Percentiles rank a stretch among this genome's conserved stretches.
These are phyloP conservation scores for Russula foetens DNA, from an alignment of 768 basidiomycete species.

Conservation along the genomic window DNA sequence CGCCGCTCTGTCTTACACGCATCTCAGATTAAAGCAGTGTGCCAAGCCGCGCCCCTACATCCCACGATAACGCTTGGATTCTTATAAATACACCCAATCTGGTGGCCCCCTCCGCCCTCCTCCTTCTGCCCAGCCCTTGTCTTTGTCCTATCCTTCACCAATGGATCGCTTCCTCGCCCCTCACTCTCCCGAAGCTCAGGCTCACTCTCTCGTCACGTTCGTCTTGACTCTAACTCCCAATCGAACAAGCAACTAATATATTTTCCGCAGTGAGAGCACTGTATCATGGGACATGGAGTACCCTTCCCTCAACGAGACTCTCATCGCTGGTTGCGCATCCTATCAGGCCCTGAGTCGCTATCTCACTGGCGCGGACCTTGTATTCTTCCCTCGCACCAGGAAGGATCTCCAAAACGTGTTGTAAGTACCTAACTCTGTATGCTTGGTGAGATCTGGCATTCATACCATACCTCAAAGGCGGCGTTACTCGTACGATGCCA, in stretches of 20 bases:
- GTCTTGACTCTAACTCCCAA: conserved; percentile 21
- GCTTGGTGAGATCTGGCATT: neutral
- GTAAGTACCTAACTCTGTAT: conserved; percentile 34
- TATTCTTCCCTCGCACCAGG: conserved; percentile 57
- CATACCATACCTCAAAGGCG: conserved; percentile 35
- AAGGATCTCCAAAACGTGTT: conserved; percentile 63
- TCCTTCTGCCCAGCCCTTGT: neutral
- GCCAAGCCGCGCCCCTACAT: neutral
- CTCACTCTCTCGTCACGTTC: conserved; percentile 61
- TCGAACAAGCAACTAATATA: conserved; percentile 11
- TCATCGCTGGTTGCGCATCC: conserved; percentile 71
- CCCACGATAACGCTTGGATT: neutral
- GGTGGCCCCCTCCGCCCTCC: neutral
- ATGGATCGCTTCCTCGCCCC: conserved; percentile 74
- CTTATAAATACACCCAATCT: conserved; percentile 4
- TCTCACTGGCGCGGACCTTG: conserved; percentile 60
- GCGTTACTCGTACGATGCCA: conserved; percentile 70
- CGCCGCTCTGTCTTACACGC: neutral
- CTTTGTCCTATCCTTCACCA: neutral
- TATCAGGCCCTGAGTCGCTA: conserved; percentile 74
- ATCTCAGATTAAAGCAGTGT: neutral
- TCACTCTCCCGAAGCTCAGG: conserved; percentile 63
- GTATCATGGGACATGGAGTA: conserved; percentile 64
- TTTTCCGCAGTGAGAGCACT: conserved; percentile 48
- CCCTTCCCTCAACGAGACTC: conserved; percentile 60